phyloP scores from a whole-genome alignment of 306 rosid genomes.

The Acacia confusa region DNA sequence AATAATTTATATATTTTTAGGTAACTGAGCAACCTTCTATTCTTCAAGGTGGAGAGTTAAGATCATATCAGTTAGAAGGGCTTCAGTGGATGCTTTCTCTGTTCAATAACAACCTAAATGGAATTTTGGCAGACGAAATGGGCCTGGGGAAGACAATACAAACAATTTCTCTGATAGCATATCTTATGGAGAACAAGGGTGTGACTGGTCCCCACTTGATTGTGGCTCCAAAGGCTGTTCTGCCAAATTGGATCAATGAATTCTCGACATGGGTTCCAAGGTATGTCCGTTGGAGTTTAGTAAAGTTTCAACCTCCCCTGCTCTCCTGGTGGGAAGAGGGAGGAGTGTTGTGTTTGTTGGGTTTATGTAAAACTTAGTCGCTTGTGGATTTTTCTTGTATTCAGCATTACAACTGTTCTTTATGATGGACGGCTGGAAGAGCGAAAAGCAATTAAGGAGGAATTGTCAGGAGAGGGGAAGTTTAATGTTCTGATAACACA shows the following conservation, averaged over 20 bases:
- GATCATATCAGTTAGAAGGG: slow-evolving; percentile 94
- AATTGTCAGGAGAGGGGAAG: slow-evolving; percentile 85
- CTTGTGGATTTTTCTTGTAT: slow-evolving; percentile 38
- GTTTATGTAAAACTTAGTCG: slow-evolving; percentile 8
- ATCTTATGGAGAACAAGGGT: slow-evolving; percentile 83
- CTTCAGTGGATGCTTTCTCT: slow-evolving; percentile 98
- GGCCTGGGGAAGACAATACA: slow-evolving; percentile 99
- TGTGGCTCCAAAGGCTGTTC: slow-evolving; percentile 98
- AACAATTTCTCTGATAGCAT: slow-evolving; percentile 86
- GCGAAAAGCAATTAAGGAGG: slow-evolving; percentile 92
- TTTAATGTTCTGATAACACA: slow-evolving; percentile 92
- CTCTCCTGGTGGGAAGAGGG: slow-evolving; percentile 23
- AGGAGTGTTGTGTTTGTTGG: slow-evolving; percentile 24
- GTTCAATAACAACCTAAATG: slow-evolving; percentile 93
- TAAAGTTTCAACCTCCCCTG: slow-evolving; percentile 20
- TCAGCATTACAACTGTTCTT: slow-evolving; percentile 79
- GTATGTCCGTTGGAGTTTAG: slow-evolving; percentile 42
- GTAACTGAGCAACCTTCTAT: slow-evolving; percentile 94
- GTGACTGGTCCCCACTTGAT: slow-evolving; percentile 95
- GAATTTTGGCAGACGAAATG: slow-evolving; percentile 99
- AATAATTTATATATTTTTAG: slow-evolving; percentile 46
- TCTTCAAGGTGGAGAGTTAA: slow-evolving; percentile 96
- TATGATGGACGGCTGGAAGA: slow-evolving; percentile 93
- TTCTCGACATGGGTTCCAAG: slow-evolving; percentile 96
- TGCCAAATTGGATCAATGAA: slow-evolving; percentile 93